Conservation (phyloP, 495 filamentous ascomycete species). For the Penicillium simplicissimum region DNA sequence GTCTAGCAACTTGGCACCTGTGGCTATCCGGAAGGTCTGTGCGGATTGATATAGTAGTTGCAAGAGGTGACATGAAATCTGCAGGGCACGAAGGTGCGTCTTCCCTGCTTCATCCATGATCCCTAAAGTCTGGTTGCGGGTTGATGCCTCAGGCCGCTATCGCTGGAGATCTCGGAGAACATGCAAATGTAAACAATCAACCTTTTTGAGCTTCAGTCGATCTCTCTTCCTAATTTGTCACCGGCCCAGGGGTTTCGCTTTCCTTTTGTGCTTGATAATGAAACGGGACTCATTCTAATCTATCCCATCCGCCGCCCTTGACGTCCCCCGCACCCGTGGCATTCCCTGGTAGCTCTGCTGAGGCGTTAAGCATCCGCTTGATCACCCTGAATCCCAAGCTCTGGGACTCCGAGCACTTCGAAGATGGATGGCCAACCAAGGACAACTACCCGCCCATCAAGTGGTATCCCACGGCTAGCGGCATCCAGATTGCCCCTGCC, state of each 20-base stretch:
- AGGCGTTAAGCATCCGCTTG: constrained; percentile 4
- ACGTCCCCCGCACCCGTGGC: constrained; percentile 11
- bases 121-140: not conserved
- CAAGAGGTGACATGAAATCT: not conserved
- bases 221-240: constrained; percentile 2
- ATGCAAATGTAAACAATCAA: constrained; percentile 32
- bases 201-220: constrained; percentile 14
- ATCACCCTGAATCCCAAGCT: constrained; percentile 3
- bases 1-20: not conserved
- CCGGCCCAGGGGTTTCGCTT: constrained; percentile 1
- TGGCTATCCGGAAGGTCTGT: not conserved
- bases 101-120: not conserved
- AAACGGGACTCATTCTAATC: not conserved
- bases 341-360: constrained; percentile 8
- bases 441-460: constrained; percentile 29
- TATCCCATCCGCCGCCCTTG: not conserved
- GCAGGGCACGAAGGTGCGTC: not conserved
- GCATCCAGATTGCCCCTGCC: constrained; percentile 47
- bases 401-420: not conserved
- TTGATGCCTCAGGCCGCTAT: constrained; percentile 30
- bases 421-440: constrained; percentile 41
- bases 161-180: constrained; percentile 14
- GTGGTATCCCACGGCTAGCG: constrained; percentile 42
- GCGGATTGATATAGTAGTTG: not conserved
- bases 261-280: not conserved